These are phyloP conservation scores for Kandelia obovata DNA, from an alignment of 345 rosid genomes.

Conservation along the genomic window DNA sequence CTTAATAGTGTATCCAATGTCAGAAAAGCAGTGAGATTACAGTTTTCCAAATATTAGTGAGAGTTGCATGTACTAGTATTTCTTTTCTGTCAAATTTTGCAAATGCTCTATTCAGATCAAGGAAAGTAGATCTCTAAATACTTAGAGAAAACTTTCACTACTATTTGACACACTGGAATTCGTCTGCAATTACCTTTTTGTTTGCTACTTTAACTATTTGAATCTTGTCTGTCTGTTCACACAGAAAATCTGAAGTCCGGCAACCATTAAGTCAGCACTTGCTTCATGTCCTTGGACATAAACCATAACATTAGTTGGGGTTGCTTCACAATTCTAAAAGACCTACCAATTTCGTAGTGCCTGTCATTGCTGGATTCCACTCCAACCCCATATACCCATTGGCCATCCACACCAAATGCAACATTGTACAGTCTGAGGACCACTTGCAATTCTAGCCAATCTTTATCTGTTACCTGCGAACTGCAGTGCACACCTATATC, in stretches of 20 bases:
- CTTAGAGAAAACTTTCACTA: neutral
- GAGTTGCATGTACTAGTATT: too few relatives aligned
- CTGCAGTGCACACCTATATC: conserved; percentile 23
- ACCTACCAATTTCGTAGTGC: conserved; percentile 46
- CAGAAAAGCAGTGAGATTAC: too few relatives aligned
- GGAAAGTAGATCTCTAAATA: neutral
- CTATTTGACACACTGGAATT: neutral
- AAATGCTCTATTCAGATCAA: neutral
- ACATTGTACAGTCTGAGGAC: too few relatives aligned
- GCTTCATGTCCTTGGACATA: conserved; percentile 80
- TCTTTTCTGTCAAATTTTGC: too few relatives aligned
- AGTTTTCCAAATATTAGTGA: too few relatives aligned
- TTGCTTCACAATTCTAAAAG: conserved; percentile 84
- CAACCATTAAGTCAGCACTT: conserved; percentile 70
- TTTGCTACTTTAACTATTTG: conserved; percentile 46
- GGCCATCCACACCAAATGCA: too few relatives aligned
- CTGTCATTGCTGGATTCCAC: too few relatives aligned
- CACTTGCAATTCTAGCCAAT: conserved; percentile 51
- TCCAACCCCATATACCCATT: too few relatives aligned
- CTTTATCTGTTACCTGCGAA: conserved; percentile 60
- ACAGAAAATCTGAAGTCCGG: conserved; percentile 75
- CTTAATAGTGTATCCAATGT: too few relatives aligned
- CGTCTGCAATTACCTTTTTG: conserved; percentile 51
- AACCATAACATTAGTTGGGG: conserved; percentile 59
- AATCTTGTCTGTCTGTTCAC: conserved; percentile 64